Evolutionary conservation across 352 stramenopile genomes (phyloP), one percentile per base, ranked within the genome.

Genomic region (Globisporangium spiculum): DNA sequence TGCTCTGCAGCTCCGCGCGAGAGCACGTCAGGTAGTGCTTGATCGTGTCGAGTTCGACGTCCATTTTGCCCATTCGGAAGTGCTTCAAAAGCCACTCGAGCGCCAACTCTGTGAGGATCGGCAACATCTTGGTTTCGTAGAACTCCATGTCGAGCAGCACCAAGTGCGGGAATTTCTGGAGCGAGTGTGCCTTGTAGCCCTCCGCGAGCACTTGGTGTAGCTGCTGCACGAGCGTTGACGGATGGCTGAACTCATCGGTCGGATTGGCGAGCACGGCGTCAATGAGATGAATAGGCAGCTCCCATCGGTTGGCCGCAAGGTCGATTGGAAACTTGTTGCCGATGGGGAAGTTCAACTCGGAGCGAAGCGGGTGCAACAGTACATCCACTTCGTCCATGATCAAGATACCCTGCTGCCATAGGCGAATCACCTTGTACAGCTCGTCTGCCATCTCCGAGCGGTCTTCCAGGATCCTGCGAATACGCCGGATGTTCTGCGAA

Each of bases 111-210:
- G 97, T 97, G 26, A 99, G 79, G 30, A 99, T 70, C 16, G 94
- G 96, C 68, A 98, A 89, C 68, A 99, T 89, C 44, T 93, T 77
- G 16, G 74, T 72, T 66, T 97, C 85, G 72, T 99, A 99, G 66
- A 98, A 99, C 16, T 93, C 83, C 74, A 92, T 91, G 71, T 98
- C 96, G n/a, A 99, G 77, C 16, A 99, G 75, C 50, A 99, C 96
- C 60, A 99, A 77, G 76, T 99, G 98, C 14, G 98, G 98, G 63
- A 98, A 99, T 58, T 94, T 86, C 74, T 99, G 97, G 20, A 99
- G 78, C 16, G 96, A 90, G 65, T 99, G 98, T 44, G 82, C 78
- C 48, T 75, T 68, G 62, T 99, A 98, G 7, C 98, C 98, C 34
- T 97, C 82, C 46, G 91, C 78, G 50, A 99, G 78, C 2, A 96